Conservation (phyloP, 192 early-diverging fungal genomes). For the Coemansia sp. region DNA sequence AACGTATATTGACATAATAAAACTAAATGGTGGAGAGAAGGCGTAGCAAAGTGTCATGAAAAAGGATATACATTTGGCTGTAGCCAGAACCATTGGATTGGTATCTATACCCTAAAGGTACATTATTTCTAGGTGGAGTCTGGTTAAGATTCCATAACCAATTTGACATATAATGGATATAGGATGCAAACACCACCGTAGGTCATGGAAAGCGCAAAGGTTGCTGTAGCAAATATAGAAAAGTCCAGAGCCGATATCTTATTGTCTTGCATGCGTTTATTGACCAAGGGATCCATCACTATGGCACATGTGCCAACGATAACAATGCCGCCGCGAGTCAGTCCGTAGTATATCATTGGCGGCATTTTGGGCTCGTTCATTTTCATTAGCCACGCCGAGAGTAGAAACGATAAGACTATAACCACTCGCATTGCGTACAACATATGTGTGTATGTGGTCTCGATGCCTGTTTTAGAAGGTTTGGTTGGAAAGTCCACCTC, state of each 20-base stretch:
- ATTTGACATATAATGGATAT: neutral
- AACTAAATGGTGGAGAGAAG: neutral
- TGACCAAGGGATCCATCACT: conserved; percentile 5
- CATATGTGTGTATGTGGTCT: neutral
- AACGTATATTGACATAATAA: neutral
- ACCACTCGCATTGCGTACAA: neutral
- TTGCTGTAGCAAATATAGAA: neutral
- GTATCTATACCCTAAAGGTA: too few relatives aligned
- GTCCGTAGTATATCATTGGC: neutral
- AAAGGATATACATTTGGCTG: neutral
- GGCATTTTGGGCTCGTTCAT: neutral
- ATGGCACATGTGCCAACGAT: neutral
- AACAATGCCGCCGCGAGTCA: neutral
- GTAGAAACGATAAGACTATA: neutral
- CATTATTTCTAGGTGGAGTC: too few relatives aligned
- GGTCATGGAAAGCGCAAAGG: neutral
- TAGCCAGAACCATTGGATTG: neutral
- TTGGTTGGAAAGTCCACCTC: neutral
- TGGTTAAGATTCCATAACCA: neutral
- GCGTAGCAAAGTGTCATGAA: neutral
- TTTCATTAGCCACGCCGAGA: neutral
- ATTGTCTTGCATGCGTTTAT: neutral
- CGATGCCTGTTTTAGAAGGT: neutral
- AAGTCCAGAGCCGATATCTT: neutral
- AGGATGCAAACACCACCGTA: neutral